A percentile compares a stretch with the other conserved stretches of the same genome.
phyloP scores from a whole-genome alignment of 1,139 yeast species.

The Lodderomyces oxycetoniae region DNA sequence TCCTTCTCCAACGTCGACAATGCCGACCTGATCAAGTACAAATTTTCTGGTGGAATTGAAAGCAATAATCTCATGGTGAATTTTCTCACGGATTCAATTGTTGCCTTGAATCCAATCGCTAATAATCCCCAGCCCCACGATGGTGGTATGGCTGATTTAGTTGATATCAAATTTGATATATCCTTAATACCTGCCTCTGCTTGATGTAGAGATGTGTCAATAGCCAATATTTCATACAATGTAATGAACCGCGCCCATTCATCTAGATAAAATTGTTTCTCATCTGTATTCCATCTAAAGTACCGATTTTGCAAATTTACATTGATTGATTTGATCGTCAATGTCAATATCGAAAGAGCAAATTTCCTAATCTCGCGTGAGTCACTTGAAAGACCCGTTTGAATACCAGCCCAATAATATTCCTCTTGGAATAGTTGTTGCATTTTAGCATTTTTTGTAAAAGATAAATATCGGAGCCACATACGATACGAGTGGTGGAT shows the following conservation, averaged over 20 bases:
- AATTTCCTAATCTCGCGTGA: conserved; percentile 71
- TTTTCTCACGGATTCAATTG: conserved; percentile 75
- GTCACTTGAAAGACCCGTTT: conserved; percentile 50
- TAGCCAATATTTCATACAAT: conserved; percentile 71
- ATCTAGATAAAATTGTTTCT: conserved; percentile 29
- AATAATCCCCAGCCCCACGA: conserved; percentile 72
- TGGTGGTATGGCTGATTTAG: conserved; percentile 50
- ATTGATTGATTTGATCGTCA: conserved; percentile 49
- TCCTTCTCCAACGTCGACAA: conserved; percentile 45
- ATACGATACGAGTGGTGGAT: conserved; percentile 37
- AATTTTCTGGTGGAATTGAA: conserved; percentile 44
- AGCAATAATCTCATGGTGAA: conserved; percentile 57
- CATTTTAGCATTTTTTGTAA: conserved; percentile 21
- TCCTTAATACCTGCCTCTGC: conserved; percentile 74
- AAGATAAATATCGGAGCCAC: conserved; percentile 51
- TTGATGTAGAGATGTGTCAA: conserved; percentile 85
- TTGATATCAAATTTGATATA: conserved; percentile 52
- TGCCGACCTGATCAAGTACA: conserved; percentile 48
- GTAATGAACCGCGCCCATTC: conserved; percentile 76
- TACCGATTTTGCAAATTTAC: conserved; percentile 35
- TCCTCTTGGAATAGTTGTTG: conserved; percentile 31
- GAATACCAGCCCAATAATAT: conserved; percentile 58
- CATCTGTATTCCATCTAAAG: conserved; percentile 44
- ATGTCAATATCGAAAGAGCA: conserved; percentile 62
- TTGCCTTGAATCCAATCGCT: conserved; percentile 71